A percentile compares a stretch with the other conserved stretches of the same genome.
Evolutionary conservation across 306 rosid species (phyloP).

Genomic region (Dalbergia cultrata): DNA sequence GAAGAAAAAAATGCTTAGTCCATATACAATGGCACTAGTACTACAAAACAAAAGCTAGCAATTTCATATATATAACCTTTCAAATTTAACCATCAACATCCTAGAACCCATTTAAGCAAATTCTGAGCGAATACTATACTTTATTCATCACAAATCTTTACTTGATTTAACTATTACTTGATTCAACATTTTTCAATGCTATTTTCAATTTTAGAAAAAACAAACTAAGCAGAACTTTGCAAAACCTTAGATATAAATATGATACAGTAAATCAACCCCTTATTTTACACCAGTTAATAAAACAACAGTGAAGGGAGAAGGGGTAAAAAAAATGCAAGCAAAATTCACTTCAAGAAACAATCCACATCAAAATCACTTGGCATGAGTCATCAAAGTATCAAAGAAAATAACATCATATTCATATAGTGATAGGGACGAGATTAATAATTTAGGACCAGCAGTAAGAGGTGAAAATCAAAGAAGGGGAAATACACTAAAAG

Average conservation of each 20-base stretch:
- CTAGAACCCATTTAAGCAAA: constrained; percentile 2
- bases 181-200: not conserved
- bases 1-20: constrained; percentile 24
- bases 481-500: not conserved
- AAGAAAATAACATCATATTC: not conserved
- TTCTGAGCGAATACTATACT: not conserved
- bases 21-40: not conserved
- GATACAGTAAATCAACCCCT: not conserved
- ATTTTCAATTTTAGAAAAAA: not conserved
- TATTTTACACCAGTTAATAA: not conserved
- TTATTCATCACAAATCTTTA: constrained; percentile 1
- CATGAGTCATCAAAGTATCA: constrained; percentile 7
- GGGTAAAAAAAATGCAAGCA: not conserved
- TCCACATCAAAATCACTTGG: constrained; percentile 10
- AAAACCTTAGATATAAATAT: not conserved
- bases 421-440: too few species aligned
- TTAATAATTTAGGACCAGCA: not conserved
- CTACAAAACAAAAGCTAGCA: not conserved
- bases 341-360: constrained; percentile 11
- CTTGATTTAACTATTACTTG: not conserved
- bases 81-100: constrained; percentile 23
- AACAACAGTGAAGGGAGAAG: not conserved
- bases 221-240: not conserved
- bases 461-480: constrained; percentile 1
- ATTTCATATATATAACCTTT: not conserved